phyloP scores from a whole-genome alignment of 1,139 yeast genomes.

The Arxiozyma telluris region DNA sequence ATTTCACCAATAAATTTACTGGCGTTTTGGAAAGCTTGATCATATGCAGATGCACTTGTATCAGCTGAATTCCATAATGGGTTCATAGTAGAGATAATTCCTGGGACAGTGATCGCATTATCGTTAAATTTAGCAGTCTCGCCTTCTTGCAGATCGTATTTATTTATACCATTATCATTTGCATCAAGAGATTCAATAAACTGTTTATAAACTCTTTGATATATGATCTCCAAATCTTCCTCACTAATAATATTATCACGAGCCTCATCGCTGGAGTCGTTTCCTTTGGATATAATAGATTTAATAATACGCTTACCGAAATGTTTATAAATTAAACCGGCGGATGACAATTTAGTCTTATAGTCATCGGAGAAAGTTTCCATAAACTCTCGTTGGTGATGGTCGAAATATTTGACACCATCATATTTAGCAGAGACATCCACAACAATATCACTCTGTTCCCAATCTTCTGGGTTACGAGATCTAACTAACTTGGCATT shows the following conservation, averaged over 20 bases:
- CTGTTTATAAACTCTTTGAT: slow-evolving; percentile 68
- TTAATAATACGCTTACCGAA: slow-evolving; percentile 74
- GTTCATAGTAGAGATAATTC: slow-evolving; percentile 66
- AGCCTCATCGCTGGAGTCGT: slow-evolving; percentile 31
- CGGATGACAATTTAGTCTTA: slow-evolving; percentile 78
- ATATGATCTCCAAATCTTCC: slow-evolving; percentile 49
- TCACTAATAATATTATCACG: slow-evolving; percentile 31
- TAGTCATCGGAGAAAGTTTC: slow-evolving; percentile 53
- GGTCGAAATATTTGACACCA: slow-evolving; percentile 80
- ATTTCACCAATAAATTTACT: slow-evolving; percentile 76
- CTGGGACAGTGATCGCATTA: slow-evolving; percentile 64
- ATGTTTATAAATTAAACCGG: slow-evolving; percentile 90
- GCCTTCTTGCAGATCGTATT: slow-evolving; percentile 47
- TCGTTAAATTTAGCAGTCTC: slow-evolving; percentile 43
- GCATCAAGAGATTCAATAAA: slow-evolving; percentile 92
- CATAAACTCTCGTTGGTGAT: slow-evolving; percentile 80
- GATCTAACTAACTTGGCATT: slow-evolving; percentile 70
- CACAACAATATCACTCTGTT: slow-evolving; percentile 80
- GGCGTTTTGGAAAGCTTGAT: slow-evolving; percentile 59
- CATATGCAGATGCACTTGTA: slow-evolving; percentile 57
- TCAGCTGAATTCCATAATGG: slow-evolving; percentile 67
- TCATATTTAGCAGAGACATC: slow-evolving; percentile 96
- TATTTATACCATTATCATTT: slow-evolving; percentile 85
- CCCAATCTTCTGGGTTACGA: slow-evolving; percentile 76
- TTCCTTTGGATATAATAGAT: slow-evolving; percentile 31